phyloP scores from a whole-genome alignment of 2,329 filamentous ascomycete species.

The Lecanicillium sp. region DNA sequence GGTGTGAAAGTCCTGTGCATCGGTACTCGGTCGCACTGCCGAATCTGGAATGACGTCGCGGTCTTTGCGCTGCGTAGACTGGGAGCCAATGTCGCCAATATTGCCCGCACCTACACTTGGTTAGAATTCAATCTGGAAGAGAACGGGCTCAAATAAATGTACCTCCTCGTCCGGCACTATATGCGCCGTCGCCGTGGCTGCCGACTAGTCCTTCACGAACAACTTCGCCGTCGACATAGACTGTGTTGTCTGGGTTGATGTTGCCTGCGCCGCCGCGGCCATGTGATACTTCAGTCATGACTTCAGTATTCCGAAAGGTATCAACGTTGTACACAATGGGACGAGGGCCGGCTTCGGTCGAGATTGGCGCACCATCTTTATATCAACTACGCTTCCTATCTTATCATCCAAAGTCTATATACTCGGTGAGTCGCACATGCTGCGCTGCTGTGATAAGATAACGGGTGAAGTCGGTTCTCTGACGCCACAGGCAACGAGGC shows the following conservation, averaged over 20 bases:
- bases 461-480: too few relatives aligned
- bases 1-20: slow-evolving; percentile 44
- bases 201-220: slow-evolving; percentile 45
- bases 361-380: too few relatives aligned
- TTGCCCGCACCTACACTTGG: slow-evolving; percentile 43
- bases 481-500: too few relatives aligned
- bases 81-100: slow-evolving; percentile 41
- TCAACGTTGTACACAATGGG: too few relatives aligned
- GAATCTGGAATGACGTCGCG: slow-evolving; percentile 43
- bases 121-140: too few relatives aligned
- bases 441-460: too few relatives aligned
- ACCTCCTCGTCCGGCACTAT: slow-evolving; percentile 53
- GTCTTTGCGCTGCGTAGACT: slow-evolving; percentile 35
- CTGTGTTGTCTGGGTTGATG: slow-evolving; percentile 47
- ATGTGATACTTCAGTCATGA: slow-evolving; percentile 44
- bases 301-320: too few relatives aligned
- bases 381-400: too few relatives aligned
- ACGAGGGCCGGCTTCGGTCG: too few relatives aligned
- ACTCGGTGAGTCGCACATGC: too few relatives aligned
- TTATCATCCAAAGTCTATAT: too few relatives aligned
- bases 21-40: slow-evolving; percentile 39
- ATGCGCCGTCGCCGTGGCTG: slow-evolving; percentile 49
- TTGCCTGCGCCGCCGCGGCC: slow-evolving; percentile 55
- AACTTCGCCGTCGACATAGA: slow-evolving; percentile 55
- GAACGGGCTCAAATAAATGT: slow-evolving; percentile 18